Conservation (phyloP, 441 rosid species). For the Syzygium syzygioides region DNA sequence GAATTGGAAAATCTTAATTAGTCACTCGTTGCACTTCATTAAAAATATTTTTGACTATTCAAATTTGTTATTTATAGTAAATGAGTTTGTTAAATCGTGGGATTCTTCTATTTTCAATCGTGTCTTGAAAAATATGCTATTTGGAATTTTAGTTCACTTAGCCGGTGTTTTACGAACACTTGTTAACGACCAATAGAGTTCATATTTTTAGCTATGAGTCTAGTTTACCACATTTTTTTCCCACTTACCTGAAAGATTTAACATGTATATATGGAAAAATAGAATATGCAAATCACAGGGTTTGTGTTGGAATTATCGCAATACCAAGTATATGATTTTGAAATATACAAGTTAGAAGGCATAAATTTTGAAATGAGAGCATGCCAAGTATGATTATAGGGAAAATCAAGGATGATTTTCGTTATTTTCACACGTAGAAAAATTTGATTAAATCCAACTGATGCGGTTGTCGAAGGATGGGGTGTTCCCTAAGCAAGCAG, state of each 20-base stretch:
- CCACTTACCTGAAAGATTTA: not conserved
- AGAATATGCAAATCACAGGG: not conserved
- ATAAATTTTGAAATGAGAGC: not conserved
- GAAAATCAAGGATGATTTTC: not conserved
- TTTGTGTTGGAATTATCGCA: not conserved
- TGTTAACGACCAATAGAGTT: not conserved
- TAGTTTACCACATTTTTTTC: not conserved
- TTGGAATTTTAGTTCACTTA: not conserved
- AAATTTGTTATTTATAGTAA: not conserved
- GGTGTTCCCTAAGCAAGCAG: too few species aligned
- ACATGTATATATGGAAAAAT: not conserved
- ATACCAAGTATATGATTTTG: not conserved
- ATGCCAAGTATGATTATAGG: not conserved
- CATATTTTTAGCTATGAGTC: not conserved
- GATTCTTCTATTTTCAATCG: not conserved
- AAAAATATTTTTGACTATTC: not conserved
- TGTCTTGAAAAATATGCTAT: not conserved
- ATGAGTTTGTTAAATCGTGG: not conserved
- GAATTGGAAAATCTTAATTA: not conserved
- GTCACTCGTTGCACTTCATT: not conserved
- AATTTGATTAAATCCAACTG: too few species aligned
- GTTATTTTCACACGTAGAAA: too few species aligned
- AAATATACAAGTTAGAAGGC: not conserved
- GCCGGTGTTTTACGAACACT: fast-evolving
- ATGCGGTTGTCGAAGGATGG: too few species aligned